Percentiles rank a stretch among this genome's conserved stretches.
Conservation (phyloP, 208 protist genomes). For the Wallacemonas sp. region DNA sequence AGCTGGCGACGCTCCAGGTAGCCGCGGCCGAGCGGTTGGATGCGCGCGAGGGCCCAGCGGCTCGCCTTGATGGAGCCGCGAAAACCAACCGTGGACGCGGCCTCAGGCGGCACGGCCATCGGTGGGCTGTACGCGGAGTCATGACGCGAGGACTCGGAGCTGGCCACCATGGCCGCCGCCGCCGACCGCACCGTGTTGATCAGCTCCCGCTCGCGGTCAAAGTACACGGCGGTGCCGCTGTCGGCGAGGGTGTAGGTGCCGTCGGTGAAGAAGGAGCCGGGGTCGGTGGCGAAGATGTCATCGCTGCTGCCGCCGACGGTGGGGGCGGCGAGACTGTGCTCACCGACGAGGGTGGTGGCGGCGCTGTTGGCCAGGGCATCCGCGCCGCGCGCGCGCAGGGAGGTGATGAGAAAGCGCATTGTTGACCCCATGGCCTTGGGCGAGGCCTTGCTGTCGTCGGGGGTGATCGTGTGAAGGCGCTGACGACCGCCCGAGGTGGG, state of each 20-base stretch:
- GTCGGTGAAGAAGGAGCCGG: constrained; percentile 10
- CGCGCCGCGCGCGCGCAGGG: constrained; percentile 10
- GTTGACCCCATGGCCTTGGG: constrained; percentile 8
- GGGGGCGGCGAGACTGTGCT: background rate
- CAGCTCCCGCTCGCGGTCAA: constrained; percentile 6
- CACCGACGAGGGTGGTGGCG: background rate
- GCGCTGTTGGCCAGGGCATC: background rate
- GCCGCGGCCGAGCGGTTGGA: constrained; percentile 41
- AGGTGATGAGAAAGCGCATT: constrained; percentile 6
- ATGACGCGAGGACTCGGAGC: background rate
- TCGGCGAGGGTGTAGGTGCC: constrained; percentile 7
- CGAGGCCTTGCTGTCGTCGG: background rate
- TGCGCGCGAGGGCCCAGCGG: background rate
- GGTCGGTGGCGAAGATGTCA: constrained; percentile 4
- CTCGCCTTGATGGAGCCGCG: constrained; percentile 4
- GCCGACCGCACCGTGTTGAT: constrained; percentile 1
- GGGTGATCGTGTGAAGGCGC: background rate
- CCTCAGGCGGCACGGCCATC: background rate
- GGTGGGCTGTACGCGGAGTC: background rate
- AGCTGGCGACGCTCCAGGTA: constrained; percentile 25
- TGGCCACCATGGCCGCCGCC: no score
- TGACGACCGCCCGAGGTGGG: background rate
- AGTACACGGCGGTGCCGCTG: constrained; percentile 8
- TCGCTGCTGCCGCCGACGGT: constrained; percentile 14
- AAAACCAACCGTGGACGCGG: background rate